Evolutionary conservation across 2,329 filamentous ascomycete genomes (phyloP), one percentile per base, ranked within the genome.

Genomic region (Bipolaris victoriae): DNA sequence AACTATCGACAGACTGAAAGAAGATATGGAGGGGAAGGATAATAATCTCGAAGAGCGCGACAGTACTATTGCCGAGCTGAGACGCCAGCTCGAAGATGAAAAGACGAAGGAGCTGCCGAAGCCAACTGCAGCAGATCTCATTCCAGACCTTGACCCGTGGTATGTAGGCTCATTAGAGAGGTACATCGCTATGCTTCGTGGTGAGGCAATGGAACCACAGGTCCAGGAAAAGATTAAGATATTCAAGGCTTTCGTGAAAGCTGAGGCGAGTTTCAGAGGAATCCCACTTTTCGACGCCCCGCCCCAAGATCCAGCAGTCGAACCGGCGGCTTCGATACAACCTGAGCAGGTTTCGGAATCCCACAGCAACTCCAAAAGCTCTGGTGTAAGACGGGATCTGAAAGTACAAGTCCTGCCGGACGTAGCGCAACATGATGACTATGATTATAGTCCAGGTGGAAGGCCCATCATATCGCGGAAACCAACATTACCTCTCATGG

Each of bases 131-230:
- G 61, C 63, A 22, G 74, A 77, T 52, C 55, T 76, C 49, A 79
- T 84, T 61, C 81, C 81, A 22, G 83, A 84, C 61, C 74, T 86
- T n/a, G 82, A 84, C 58, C 80, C 82, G 2, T 85, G 84, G 81
- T 85, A 81, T 61, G 82, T 79, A 62, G 82, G 82, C 2, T 86
- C 84, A 24, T 68, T 86, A 46, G 80, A 82, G 48, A 77, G 83
- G 40, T 86, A 82, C 63, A 80, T 84, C 29, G 74, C 77, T 3
- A 86, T 86, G 82, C 74, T 86, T 22, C 79, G 80, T 47, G 78
- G 80, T 50, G 84, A 86, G 65, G 78, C 80, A 29, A 57, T 48
- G 10, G 70, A 71, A 73, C 76, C 54, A 74, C 79, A 45, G 68
- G 81, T 85, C 43, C 77, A 81, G 52, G 80, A 83, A 44, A 83